These are phyloP conservation scores for Alternaria postmessia DNA, from an alignment of 2,329 filamentous ascomycete species.

Conservation along the genomic window DNA sequence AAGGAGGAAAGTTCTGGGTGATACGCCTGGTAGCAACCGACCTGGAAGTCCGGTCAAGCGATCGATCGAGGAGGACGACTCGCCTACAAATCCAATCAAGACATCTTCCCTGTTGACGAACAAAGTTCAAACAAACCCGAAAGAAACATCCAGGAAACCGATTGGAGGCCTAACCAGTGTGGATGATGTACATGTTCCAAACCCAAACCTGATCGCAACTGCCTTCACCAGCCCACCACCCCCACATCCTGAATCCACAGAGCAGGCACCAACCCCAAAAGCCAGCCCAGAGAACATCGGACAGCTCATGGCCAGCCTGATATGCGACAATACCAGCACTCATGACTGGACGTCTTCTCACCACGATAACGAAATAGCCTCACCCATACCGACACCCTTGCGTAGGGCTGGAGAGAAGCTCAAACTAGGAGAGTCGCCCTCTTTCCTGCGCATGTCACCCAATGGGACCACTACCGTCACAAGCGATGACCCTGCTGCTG, in stretches of 20 bases:
- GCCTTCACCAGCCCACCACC: not conserved
- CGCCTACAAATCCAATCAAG: not conserved
- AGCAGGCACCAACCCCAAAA: not conserved
- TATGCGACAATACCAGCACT: not conserved
- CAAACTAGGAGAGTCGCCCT: conserved; percentile 7
- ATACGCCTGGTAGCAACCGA: conserved; percentile 1
- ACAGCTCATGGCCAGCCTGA: conserved; percentile 24
- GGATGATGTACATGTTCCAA: not conserved
- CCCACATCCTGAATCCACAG: not conserved
- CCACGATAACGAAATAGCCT: not conserved
- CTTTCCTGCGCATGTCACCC: not conserved
- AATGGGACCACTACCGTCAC: not conserved
- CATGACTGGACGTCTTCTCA: not conserved
- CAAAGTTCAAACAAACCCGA: not conserved
- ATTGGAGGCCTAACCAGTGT: not conserved
- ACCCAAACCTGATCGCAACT: not conserved
- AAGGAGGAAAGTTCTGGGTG: not conserved
- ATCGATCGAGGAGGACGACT: conserved; percentile 2
- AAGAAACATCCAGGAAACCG: not conserved
- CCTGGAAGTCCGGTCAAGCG: conserved; percentile 10
- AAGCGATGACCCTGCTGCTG: not conserved
- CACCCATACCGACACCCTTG: conserved; percentile 26
- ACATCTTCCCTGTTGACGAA: not conserved
- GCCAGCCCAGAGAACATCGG: conserved; percentile 21
- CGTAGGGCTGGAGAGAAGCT: conserved; percentile 25